Evolutionary conservation across 176 grass and related monocot species (phyloP).

Genomic region (Leersia perrieri): DNA sequence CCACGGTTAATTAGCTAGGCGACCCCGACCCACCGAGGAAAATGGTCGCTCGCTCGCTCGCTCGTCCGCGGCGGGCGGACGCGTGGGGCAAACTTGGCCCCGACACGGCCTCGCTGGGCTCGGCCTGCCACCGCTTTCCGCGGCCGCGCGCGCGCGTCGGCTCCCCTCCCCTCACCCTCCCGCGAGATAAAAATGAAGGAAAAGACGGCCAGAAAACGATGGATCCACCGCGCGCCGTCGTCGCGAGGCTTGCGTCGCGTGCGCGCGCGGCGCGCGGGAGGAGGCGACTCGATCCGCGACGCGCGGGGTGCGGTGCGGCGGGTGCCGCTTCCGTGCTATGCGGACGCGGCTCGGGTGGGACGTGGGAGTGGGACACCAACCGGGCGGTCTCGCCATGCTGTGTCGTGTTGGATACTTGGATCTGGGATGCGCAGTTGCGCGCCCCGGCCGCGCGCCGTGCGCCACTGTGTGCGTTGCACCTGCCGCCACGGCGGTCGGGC

Average conservation of each 20-base stretch:
- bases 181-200: not conserved
- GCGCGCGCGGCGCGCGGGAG: no score
- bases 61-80: not conserved
- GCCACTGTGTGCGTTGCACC: not conserved
- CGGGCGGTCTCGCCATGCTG: not conserved
- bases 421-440: no score
- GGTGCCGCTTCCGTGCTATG: not conserved
- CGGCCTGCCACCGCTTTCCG: slow-evolving; percentile 23
- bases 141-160: not conserved
- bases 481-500: not conserved
- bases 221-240: not conserved
- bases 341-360: not conserved
- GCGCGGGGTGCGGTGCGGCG: no score
- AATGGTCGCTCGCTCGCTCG: not conserved
- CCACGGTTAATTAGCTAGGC: slow-evolving; percentile 37
- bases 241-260: not conserved
- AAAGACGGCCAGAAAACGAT: not conserved
- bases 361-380: not conserved
- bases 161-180: not conserved
- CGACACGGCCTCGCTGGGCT: slow-evolving; percentile 14
- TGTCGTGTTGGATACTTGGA: not conserved
- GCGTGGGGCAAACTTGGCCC: not conserved
- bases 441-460: no score
- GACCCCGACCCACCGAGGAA: not conserved
- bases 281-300: not conserved